Evolutionary conservation across 192 early-diverging fungal species (phyloP), one percentile per base, ranked within the genome.

Genomic region (Neocallimastix lanati): DNA sequence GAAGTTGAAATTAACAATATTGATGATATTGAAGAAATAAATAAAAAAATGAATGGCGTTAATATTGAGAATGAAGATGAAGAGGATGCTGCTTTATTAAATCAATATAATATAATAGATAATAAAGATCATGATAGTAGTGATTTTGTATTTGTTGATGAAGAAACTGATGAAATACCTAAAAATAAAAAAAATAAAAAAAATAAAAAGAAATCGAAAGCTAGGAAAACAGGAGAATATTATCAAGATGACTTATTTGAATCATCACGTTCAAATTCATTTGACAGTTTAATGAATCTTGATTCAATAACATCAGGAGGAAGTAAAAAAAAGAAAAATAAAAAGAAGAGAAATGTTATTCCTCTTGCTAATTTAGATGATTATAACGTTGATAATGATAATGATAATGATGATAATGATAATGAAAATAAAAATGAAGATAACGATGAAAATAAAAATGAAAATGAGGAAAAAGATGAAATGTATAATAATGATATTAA

Each of bases 231-330:
- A 37, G 85, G 86, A 77, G 90, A 91, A 77, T 93, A 95, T 13
- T 92, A 93, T 40, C 96, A 97, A 78, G 96, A 99, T 81, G 94
- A 98, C 82, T 92, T 94, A 9, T 93, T 90, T 29, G 21, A 76
- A 29, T 28, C 78, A n/a, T 50, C 40, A 4, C 40, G 40, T 50
- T 50, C 40, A 21, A 50, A 50, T 50, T 50, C 40, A 50, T 50
- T 50, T 6, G 40, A 50, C 21, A 50, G 40, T 50, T 50, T 50
- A 50, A 50, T 50, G 40, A 50, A 50, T 50, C 87, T n/a, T 93
- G 93, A 82, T 83, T 94, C 29, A 90, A 95, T 84, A 97, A 97
- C 84, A 99, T 99, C 77, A 95, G 95, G 82, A 89, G 90, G 35
- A 95, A 99, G 82, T 87, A 95, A 6, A 92, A 93, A 0, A 93